Conservation (phyloP, 2,329 filamentous ascomycete species). For the Lachnellula subtilissima region DNA sequence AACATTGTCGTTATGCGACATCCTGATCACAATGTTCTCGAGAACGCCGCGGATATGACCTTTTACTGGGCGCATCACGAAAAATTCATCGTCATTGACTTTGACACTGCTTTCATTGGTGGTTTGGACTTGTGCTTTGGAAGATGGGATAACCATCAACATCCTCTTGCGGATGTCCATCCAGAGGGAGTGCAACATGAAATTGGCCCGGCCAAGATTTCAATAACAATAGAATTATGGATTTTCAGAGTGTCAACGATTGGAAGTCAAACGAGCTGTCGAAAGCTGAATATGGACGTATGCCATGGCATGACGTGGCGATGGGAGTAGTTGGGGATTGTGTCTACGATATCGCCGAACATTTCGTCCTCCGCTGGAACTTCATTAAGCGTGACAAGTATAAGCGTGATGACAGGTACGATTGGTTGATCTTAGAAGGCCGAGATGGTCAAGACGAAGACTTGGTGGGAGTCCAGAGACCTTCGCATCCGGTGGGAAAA, state of each 20-base stretch:
- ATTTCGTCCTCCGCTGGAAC: constrained; percentile 94
- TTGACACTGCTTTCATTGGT: constrained; percentile 84
- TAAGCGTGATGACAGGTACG: constrained; percentile 77
- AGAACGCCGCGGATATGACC: constrained; percentile 92
- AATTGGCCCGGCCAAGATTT: constrained; percentile 96
- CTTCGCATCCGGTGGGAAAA: constrained; percentile 81
- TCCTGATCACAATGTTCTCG: constrained; percentile 90
- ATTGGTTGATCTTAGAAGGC: constrained; percentile 79
- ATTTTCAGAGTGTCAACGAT: constrained; percentile 84
- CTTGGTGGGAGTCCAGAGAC: constrained; percentile 80
- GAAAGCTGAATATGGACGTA: constrained; percentile 86
- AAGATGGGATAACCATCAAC: constrained; percentile 84
- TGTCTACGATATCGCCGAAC: constrained; percentile 91
- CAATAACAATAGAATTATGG: constrained; percentile 95
- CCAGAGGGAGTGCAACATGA: constrained; percentile 77
- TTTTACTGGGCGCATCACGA: constrained; percentile 99
- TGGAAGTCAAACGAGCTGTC: constrained; percentile 92
- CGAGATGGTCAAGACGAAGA: constrained; percentile 76
- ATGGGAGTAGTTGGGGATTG: constrained; percentile 88
- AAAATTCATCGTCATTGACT: constrained; percentile 95
- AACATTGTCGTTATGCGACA: constrained; percentile 90
- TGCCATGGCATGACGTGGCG: constrained; percentile 97
- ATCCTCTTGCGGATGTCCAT: constrained; percentile 81
- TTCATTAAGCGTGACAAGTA: constrained; percentile 97
- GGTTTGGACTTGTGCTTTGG: constrained; percentile 95